phyloP scores from a whole-genome alignment of 805 yeast genomes.

The Phaffomyces thermotolerans region DNA sequence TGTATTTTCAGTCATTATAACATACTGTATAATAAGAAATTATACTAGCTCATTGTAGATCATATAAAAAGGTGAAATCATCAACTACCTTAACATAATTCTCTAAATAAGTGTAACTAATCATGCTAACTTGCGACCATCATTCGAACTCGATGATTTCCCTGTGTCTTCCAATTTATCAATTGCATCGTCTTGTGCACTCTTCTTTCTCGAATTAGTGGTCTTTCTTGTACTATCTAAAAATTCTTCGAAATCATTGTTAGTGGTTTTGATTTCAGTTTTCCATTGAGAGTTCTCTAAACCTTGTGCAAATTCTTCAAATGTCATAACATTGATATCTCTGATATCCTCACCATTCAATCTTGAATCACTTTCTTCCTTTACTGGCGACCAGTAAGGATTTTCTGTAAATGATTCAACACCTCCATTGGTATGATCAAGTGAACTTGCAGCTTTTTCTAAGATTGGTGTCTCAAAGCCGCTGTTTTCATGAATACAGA shows the following conservation, averaged over 20 bases:
- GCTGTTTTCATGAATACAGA: neutral
- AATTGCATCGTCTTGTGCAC: neutral
- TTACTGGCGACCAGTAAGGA: conserved; percentile 17
- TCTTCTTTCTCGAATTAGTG: neutral
- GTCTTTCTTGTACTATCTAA: neutral
- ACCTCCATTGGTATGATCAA: neutral
- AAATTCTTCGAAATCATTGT: conserved; percentile 12
- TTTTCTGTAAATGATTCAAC: conserved; percentile 2
- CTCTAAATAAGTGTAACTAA: too few relatives aligned
- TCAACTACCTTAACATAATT: too few relatives aligned
- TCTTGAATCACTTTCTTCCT: neutral
- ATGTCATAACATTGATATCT: conserved; percentile 7
- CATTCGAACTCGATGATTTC: neutral
- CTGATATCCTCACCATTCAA: neutral
- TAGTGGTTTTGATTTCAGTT: conserved; percentile 11
- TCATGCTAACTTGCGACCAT: neutral
- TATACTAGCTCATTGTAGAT: too few relatives aligned
- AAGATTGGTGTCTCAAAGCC: conserved; percentile 3
- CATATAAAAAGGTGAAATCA: too few relatives aligned
- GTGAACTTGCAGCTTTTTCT: neutral
- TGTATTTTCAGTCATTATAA: too few relatives aligned
- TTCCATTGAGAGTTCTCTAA: conserved; percentile 16
- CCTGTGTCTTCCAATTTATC: too few relatives aligned
- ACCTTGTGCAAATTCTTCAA: conserved; percentile 12
- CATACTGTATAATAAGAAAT: too few relatives aligned